These are phyloP conservation scores for Fusarium algeriense DNA, from an alignment of 2,329 filamentous ascomycete species.

Conservation along the genomic window DNA sequence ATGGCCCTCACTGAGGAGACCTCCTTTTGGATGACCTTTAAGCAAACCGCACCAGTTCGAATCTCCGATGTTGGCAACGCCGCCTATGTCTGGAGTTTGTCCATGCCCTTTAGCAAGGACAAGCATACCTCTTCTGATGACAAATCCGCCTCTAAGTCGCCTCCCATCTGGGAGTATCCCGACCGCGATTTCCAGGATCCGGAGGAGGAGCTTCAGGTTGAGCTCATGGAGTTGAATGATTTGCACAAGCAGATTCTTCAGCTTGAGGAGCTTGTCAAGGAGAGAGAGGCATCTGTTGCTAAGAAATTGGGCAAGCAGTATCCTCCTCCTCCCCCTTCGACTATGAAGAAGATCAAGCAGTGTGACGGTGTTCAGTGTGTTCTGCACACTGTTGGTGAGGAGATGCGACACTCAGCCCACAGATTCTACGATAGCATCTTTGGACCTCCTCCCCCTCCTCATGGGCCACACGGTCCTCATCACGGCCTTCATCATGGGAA, in stretches of 20 bases:
- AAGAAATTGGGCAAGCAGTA: constrained; percentile 50
- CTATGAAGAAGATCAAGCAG: constrained; percentile 33
- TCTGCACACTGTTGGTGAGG: constrained; percentile 54
- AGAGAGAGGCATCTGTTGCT: constrained; percentile 57
- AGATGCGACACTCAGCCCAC: constrained; percentile 52
- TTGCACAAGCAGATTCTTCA: constrained; percentile 57
- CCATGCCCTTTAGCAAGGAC: constrained; percentile 44
- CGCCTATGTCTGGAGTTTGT: constrained; percentile 45
- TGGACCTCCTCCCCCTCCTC: constrained; percentile 28
- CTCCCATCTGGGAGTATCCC: constrained; percentile 26
- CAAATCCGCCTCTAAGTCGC: constrained; percentile 8
- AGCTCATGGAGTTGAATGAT: constrained; percentile 60
- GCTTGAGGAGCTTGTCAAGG: constrained; percentile 57
- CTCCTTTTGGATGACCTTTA: constrained; percentile 60
- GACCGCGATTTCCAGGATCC: constrained; percentile 45
- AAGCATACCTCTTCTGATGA: not conserved
- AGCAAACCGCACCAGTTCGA: constrained; percentile 58
- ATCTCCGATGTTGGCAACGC: constrained; percentile 59
- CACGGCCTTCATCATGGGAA: constrained; percentile 35
- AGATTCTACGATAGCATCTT: constrained; percentile 38
- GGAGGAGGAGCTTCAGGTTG: constrained; percentile 53
- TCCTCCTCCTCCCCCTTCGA: constrained; percentile 42
- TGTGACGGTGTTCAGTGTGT: constrained; percentile 53
- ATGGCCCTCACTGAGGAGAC: constrained; percentile 52
- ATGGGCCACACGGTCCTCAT: constrained; percentile 21